Evolutionary conservation across 1,284 basidiomycete genomes (phyloP), one percentile per base, ranked within the genome.

Genomic region (Ustilago trichophora): DNA sequence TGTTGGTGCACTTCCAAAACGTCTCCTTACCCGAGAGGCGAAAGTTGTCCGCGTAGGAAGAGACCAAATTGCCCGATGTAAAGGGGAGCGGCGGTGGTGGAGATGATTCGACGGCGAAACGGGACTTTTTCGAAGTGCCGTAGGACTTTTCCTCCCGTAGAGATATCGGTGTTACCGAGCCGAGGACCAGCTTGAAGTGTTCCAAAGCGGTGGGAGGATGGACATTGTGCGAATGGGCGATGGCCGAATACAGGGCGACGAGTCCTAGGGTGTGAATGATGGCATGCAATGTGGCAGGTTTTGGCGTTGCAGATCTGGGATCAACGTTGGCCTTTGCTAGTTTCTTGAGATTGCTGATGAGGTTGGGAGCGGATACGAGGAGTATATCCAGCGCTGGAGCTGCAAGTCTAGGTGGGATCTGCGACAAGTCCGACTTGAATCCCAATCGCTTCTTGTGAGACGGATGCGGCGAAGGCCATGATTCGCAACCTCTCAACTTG

Each of bases 11-110:
- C 0, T 6, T 12, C 63, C 63, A 66, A 12, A 66, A 58, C 0
- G 25, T 16, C 3, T 18, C 24, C 6, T 1, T 0, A 4, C 26
- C 27, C 0, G 13, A n/a, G 8, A 65, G 15, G 11, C 13, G 12
- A 12, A 13, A 44, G 13, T 27, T 24, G 15, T 35, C 22, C 4
- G 26, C 18, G 34, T 41, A 55, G 5, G 21, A 33, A 6, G 55
- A 54, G 43, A 66, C 63, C 12, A 33, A 66, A 44, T 66, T 66
- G 12, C 63, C 63, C 24, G 55, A 40, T 0, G 56, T 59, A 0
- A 5, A 2, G 1, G 63, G 55, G n/a, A n/a, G n/a, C 26, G 59
- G 22, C 15, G 26, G 8, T 15, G 26, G 2, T 9, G 38, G 9
- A 12, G 49, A 15, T 9, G 36, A 6, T 19, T 45, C 37, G 12